Base-by-base conservation (phyloP, 1,139 yeast genomes). In the Taphrina pruni region DNA sequence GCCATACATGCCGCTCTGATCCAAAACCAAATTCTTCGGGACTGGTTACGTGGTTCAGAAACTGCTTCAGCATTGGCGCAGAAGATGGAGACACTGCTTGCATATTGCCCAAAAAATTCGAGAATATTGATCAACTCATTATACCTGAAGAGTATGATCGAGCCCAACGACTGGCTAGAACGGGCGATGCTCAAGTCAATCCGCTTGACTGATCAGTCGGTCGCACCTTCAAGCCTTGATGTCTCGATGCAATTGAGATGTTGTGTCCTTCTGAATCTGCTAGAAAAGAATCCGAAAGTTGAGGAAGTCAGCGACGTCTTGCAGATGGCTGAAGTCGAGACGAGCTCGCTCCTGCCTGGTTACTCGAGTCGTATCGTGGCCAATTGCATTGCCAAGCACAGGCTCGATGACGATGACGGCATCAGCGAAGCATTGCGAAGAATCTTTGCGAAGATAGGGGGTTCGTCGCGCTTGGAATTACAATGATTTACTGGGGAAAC, bases 141-240 rank as follows among this genome's bases (percentile, higher is more conserved):
- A 17, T 58, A 58, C 17, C 41, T 58, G 26, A 43, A 32, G 26
- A 58, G 43, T 17, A 58, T 58, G 62, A 58, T 58, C 43, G 62
- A 58, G 41, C 62, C 62, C 11, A 58, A 46, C 43, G 62, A 58
- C 54, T 58, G 62, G 62, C 54, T 58, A 14, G 62, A 58, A 36
- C 43, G 46, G 46, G 62, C 62, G 7, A 58, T 58, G 62, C 62
- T 58, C n/a, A 35, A 43, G 21, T 58, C 62, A 48, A 41, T 56
- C 50, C 8, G 38, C 36, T 5, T 7, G 14, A 39, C 36, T 3
- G 50, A 39, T 14, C 46, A 21, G 36, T 32, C 36, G 7, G 46
- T 11, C n/a, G n/a, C 60, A 32, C n/a, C 46, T 12, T 58, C 62
- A 9, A 12, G 36, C 32, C 52, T 38, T 8, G 62, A 58, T 14